Conservation (phyloP, 73 alveolate species). For the Tetrahymena elliotti region DNA sequence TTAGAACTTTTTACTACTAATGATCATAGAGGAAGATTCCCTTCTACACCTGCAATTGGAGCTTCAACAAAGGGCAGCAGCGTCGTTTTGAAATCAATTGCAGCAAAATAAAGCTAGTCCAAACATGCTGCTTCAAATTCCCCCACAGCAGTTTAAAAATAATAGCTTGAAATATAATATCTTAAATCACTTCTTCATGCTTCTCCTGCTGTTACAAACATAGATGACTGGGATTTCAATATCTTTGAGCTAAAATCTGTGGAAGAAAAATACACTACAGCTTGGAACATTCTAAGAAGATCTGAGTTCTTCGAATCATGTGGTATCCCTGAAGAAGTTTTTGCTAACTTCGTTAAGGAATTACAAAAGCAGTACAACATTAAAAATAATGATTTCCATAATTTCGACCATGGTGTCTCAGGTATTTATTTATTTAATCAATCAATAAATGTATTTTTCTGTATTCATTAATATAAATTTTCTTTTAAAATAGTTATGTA, state of each 20-base stretch:
- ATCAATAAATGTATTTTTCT: not conserved
- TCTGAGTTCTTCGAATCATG: constrained; percentile 5
- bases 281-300: constrained; percentile 10
- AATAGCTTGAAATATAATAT: not conserved
- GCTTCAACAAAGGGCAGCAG: not conserved
- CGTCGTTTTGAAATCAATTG: not conserved
- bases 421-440: not conserved
- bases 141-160: not conserved
- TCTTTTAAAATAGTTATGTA: constrained; percentile 3
- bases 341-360: constrained; percentile 20
- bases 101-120: not conserved
- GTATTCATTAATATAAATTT: not conserved
- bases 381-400: constrained; percentile 29
- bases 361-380: constrained; percentile 13
- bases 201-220: not conserved
- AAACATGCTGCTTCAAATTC: not conserved
- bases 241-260: not conserved
- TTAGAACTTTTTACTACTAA: not conserved
- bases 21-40: not conserved
- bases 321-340: not conserved
- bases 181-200: not conserved
- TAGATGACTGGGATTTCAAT: constrained; percentile 30
- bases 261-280: constrained; percentile 13
- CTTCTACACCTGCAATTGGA: not conserved
- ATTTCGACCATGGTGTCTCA: constrained; percentile 38